phyloP scores from a whole-genome alignment of 805 yeast genomes.

The Candida namnaoensis region DNA sequence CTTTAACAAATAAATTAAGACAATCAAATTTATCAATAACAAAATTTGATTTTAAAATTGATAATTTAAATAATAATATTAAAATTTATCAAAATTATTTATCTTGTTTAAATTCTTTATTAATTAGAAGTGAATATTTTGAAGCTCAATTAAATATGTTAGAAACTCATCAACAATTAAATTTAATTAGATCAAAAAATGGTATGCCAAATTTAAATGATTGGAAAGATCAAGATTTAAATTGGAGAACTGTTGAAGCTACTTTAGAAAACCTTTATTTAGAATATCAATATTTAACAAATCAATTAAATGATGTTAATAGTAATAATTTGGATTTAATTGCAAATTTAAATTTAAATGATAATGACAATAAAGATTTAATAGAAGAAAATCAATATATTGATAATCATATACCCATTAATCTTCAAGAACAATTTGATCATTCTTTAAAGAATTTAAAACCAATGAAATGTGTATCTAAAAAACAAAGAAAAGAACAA shows the following conservation, averaged over 20 bases:
- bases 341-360: neutral
- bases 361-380: neutral
- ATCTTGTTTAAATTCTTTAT: conserved; percentile 17
- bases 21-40: conserved; percentile 9
- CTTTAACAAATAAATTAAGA: conserved; percentile 12
- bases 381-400: no score
- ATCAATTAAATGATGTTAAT: conserved; percentile 2
- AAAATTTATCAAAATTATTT: conserved; percentile 20
- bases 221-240: conserved; percentile 25
- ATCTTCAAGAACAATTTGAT: neutral
- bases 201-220: conserved; percentile 8
- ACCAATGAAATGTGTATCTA: conserved; percentile 12
- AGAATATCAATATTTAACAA: conserved; percentile 27
- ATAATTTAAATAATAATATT: conserved; percentile 10
- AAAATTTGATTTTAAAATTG: conserved; percentile 13
- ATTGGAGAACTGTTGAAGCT: conserved; percentile 37
- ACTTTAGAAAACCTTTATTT: conserved; percentile 33
- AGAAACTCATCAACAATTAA: conserved; percentile 13
- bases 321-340: no score
- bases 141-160: conserved; percentile 19
- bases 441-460: conserved; percentile 2
- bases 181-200: conserved; percentile 6
- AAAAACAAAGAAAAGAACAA: neutral
- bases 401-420: neutral
- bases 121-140: conserved; percentile 20